Conservation (phyloP, 495 filamentous ascomycete species). For the Pseudevernia furfuracea region DNA sequence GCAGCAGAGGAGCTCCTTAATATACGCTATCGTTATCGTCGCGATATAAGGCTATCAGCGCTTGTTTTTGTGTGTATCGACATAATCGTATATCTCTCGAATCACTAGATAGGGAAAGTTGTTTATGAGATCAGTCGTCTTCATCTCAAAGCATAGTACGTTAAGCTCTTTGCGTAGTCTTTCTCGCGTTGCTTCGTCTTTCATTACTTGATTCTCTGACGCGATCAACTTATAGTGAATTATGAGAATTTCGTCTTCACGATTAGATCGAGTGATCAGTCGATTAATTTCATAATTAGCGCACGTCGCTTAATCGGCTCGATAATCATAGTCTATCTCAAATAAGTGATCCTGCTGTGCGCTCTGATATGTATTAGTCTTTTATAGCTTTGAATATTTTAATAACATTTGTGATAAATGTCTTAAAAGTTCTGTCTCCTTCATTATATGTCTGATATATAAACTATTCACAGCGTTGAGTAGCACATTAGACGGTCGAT, state of each 20-base stretch:
- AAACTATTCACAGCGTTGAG: slow-evolving; percentile 28
- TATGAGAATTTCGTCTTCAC: slow-evolving; percentile 13
- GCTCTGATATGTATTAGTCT: slow-evolving; percentile 16
- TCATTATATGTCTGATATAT: slow-evolving; percentile 25
- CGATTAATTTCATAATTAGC: slow-evolving; percentile 20
- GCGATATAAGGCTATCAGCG: slow-evolving; percentile 35
- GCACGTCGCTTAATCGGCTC: slow-evolving; percentile 18
- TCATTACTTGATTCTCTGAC: slow-evolving; percentile 34
- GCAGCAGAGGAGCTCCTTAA: slow-evolving; percentile 25
- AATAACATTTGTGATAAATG: slow-evolving; percentile 25
- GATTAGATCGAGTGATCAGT: slow-evolving; percentile 20
- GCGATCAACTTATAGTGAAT: slow-evolving; percentile 34
- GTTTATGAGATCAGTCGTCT: slow-evolving; percentile 39
- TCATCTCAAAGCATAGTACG: slow-evolving; percentile 37
- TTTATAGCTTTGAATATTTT: slow-evolving; percentile 22
- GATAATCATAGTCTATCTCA: slow-evolving; percentile 30
- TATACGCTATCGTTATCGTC: slow-evolving; percentile 33
- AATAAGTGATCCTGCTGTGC: slow-evolving; percentile 31
- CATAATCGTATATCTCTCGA: slow-evolving; percentile 31
- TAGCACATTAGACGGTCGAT: slow-evolving; percentile 30
- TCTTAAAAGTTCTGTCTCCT: slow-evolving; percentile 13
- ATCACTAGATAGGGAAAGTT: slow-evolving; percentile 23
- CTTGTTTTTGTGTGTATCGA: slow-evolving; percentile 36
- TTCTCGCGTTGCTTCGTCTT: slow-evolving; percentile 30
- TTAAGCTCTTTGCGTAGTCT: slow-evolving; percentile 23